phyloP scores from a whole-genome alignment of 257 asterid genomes.

The Mentha longifolia region DNA sequence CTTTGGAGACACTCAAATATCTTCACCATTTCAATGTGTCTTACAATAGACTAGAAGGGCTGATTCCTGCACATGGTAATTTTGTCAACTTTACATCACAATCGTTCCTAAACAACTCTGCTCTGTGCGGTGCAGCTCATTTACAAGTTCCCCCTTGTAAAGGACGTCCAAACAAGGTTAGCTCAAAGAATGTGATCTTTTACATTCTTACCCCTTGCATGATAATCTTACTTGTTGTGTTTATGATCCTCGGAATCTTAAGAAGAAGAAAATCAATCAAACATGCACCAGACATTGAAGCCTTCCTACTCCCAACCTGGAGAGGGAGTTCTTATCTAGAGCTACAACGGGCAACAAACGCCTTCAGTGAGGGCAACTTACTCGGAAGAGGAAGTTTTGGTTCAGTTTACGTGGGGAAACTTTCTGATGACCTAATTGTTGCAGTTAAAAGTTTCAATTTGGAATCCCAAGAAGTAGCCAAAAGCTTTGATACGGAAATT shows the following conservation, averaged over 20 bases:
- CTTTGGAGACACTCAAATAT: conserved; percentile 43
- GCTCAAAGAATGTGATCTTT: not conserved
- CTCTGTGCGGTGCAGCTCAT: too few species aligned
- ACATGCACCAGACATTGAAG: not conserved
- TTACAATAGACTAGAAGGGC: conserved; percentile 42
- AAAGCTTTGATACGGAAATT: conserved; percentile 43
- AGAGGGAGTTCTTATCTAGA: conserved; percentile 47
- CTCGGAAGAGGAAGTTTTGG: conserved; percentile 63
- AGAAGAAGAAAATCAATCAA: not conserved
- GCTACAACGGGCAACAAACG: conserved; percentile 45
- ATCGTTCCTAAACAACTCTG: conserved; percentile 45
- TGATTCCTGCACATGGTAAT: conserved; percentile 43
- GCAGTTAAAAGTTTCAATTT: conserved; percentile 48
- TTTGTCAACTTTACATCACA: conserved; percentile 44
- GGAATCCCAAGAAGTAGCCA: conserved; percentile 31
- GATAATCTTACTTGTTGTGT: not conserved
- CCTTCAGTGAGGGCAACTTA: conserved; percentile 39
- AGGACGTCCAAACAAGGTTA: conserved; percentile 19
- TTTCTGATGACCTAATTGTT: conserved; percentile 37
- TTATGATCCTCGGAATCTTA: conserved; percentile 1
- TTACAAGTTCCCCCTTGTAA: conserved; percentile 44
- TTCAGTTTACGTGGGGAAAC: conserved; percentile 48
- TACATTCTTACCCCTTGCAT: conserved; percentile 22
- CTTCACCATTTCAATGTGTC: too few species aligned
- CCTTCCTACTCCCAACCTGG: conserved; percentile 24